A percentile compares a stretch with the other conserved stretches of the same genome.
phyloP scores from a whole-genome alignment of 1,139 yeast species.

The Diutina mesorugosa region DNA sequence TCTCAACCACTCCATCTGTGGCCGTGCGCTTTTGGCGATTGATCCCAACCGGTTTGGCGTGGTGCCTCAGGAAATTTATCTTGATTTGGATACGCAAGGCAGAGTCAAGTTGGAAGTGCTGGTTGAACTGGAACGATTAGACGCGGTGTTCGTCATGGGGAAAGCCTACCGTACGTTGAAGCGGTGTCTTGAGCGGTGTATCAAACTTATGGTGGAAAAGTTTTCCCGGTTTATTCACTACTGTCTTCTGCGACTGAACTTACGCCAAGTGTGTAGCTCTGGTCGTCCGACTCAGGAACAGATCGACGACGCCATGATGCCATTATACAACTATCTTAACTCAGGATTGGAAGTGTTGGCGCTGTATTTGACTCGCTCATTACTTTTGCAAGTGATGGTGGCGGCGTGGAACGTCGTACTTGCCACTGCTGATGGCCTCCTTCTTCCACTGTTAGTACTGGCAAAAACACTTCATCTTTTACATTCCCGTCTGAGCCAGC shows the following conservation, averaged over 20 bases:
- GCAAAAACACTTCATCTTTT: background rate
- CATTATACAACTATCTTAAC: constrained; percentile 65
- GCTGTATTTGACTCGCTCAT: constrained; percentile 41
- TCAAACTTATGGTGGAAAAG: constrained; percentile 56
- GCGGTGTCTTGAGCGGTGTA: constrained; percentile 51
- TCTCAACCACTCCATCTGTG: constrained; percentile 53
- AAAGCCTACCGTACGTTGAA: constrained; percentile 54
- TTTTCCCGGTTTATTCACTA: constrained; percentile 29
- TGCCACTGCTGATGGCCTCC: constrained; percentile 47
- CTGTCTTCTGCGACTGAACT: constrained; percentile 30
- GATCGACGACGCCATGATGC: constrained; percentile 58
- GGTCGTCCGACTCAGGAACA: constrained; percentile 36
- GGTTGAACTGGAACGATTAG: constrained; percentile 66
- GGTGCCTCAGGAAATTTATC: constrained; percentile 44
- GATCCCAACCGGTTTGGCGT: constrained; percentile 64
- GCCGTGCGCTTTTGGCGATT: constrained; percentile 48
- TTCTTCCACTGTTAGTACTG: constrained; percentile 60
- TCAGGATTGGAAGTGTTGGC: constrained; percentile 58
- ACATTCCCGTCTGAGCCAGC: background rate
- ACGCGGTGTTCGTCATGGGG: constrained; percentile 71
- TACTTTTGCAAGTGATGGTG: constrained; percentile 56
- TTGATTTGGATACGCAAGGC: constrained; percentile 63
- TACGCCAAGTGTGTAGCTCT: constrained; percentile 40
- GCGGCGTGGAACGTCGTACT: constrained; percentile 67
- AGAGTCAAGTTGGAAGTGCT: constrained; percentile 50